Evolutionary conservation across 768 basidiomycete species (phyloP), one percentile per base, ranked within the genome.

Genomic region (Lentinus tigrinus): DNA sequence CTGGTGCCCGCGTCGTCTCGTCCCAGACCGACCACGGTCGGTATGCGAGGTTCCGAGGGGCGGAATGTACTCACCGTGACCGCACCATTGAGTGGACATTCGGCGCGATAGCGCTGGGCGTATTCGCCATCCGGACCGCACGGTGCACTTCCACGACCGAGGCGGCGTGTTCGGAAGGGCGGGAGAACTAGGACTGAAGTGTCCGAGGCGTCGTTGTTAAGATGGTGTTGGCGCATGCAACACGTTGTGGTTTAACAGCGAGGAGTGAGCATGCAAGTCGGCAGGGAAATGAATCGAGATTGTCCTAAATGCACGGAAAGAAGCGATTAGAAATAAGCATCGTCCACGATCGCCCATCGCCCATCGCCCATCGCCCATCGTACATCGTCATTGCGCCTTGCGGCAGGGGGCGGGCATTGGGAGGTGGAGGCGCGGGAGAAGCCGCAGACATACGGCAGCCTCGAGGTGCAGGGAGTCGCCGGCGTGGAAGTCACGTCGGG

Each of bases 291-390:
- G 36, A n/a, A 50, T 50, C 49, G 49, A 23, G 49, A 50, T 50
- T 21, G 23, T 8, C 28, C 17, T 19, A n/a, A 23, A 50, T 38
- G 49, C 14, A 23, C 34, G 49, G 49, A 10, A 23, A 50, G 49
- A 38, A 37, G 49, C 49, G 49, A 50, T 50, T 50, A 50, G 36
- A 50, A 50, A 38, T 50, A 50, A 50, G 49, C 49, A 50, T 50
- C 36, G 49, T 34, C 36, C 47, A 48, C 8, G 26, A 21, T 50
- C 49, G 17, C 10, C 36, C 49, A 38, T 37, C 19, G 31, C 23
- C 49, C 14, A 19, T 38, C 31, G 31, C 31, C 11, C 31, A 31
- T 11, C 31, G 31, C 11, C 7, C 31, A 3, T n/a, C n/a, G n/a
- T n/a, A n/a, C n/a, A n/a, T n/a, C n/a, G n/a, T n/a, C n/a, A 31